Base-by-base conservation (phyloP, 305 asterid genomes). In the Withania somnifera region DNA sequence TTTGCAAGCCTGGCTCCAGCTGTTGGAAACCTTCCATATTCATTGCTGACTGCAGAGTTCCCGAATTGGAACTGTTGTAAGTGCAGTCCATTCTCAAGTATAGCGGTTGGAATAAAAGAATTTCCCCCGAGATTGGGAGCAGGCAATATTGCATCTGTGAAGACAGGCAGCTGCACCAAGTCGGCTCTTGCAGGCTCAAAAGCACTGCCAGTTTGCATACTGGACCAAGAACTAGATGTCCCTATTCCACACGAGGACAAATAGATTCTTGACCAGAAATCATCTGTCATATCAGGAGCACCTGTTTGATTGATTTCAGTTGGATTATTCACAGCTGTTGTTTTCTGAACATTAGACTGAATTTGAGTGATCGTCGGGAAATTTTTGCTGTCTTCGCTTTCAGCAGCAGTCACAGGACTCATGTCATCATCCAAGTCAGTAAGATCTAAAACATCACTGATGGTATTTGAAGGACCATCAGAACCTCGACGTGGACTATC, bases 241-340 rank as follows among this genome's bases (percentile, higher is more conserved):
- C 85, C 90, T 9, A 77, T 1, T 79, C 83, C 89, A 75, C 86
- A 82, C 11, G 91, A 84, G 32, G 98, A 86, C 84, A 85, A 60
- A 84, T 81, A 84, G 22, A 91, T 6, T 69, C 91, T 93, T 36
- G 93, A 83, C 94, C 98, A 93, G 84, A 86, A 90, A 86, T 76
- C 89, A 76, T 84, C 88, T 32, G 36, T 88, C 28, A 58, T 26
- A 54, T 63, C 88, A 81, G 83, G 15, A 63, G 83, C 34, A 63
- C 38, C 63, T 85, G 66, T 86, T 73, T 80, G 93, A 85, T 82
- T 87, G 60, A 76, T 83, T 50, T 84, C 84, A 51, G 71, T 86
- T 63, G 80, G 82, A 75, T 80, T 82, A 42, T 53, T 84, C 22
- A 38, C 69, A 63, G 24, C 75, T 52, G 63, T 53, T 64, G 76